These are phyloP conservation scores for Rugonectria rugulosa DNA, from an alignment of 2,329 filamentous ascomycete species.

Conservation along the genomic window DNA sequence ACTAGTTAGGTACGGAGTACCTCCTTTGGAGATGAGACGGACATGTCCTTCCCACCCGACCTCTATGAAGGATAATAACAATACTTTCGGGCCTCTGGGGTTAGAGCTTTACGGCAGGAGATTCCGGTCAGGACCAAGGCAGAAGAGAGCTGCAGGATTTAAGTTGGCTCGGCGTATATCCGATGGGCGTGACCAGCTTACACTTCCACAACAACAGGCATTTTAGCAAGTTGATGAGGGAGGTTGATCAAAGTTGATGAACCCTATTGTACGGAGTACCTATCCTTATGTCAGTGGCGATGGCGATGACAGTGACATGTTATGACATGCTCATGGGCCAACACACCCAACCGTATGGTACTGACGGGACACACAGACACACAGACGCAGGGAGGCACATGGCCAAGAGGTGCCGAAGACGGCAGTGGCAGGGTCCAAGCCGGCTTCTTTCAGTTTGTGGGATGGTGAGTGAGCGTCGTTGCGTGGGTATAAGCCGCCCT, in stretches of 20 bases:
- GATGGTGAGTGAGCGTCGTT: not conserved
- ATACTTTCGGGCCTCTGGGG: not conserved
- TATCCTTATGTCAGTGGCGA: not conserved
- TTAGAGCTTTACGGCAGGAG: slow-evolving; percentile 7
- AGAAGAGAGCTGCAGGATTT: not conserved
- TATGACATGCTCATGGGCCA: slow-evolving; percentile 6
- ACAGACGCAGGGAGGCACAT: too few relatives aligned
- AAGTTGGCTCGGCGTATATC: not conserved
- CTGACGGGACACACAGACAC: not conserved
- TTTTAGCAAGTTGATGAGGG: slow-evolving; percentile 2
- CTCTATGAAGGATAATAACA: too few relatives aligned
- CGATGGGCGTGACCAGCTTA: not conserved
- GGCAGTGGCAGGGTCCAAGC: slow-evolving; percentile 5
- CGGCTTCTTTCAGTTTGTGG: too few relatives aligned
- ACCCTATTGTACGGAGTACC: not conserved
- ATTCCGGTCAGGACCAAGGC: slow-evolving; percentile 6
- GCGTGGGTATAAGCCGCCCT: slow-evolving; percentile 13
- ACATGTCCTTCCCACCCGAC: too few relatives aligned
- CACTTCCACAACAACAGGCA: too few relatives aligned
- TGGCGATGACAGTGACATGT: slow-evolving; percentile 2
- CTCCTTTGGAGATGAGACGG: not conserved
- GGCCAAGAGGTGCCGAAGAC: slow-evolving; percentile 13
- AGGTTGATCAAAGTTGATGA: slow-evolving; percentile 4
- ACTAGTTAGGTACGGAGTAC: too few relatives aligned
- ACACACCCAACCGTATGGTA: not conserved